Evolutionary conservation across 768 basidiomycete species (phyloP).

Genomic region (Sistotremastrum suecicum): DNA sequence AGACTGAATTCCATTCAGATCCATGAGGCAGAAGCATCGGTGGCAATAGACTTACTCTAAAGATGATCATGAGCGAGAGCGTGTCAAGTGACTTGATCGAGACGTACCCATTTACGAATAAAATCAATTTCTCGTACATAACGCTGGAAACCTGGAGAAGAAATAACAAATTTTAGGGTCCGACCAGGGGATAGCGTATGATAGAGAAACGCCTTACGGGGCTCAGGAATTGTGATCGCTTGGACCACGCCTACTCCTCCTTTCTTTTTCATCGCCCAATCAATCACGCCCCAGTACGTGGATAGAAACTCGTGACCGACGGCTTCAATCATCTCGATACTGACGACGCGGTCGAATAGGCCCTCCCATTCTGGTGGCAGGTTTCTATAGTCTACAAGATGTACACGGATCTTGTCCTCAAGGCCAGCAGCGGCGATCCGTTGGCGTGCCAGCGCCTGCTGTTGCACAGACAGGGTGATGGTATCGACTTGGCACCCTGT

Average conservation of each 20-base stretch:
- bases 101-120: conserved; percentile 60
- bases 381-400: conserved; percentile 62
- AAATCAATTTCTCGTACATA: conserved; percentile 54
- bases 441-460: conserved; percentile 41
- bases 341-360: conserved; percentile 54
- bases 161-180: neutral
- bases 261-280: conserved; percentile 49
- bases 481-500: conserved; percentile 51
- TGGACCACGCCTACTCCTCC: conserved; percentile 56
- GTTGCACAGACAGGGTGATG: conserved; percentile 55
- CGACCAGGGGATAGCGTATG: conserved; percentile 1
- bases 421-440: conserved; percentile 38
- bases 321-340: conserved; percentile 68
- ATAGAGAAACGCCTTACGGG: conserved; percentile 28
- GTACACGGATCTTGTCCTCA: conserved; percentile 40
- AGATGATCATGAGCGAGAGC: neutral
- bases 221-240: conserved; percentile 64
- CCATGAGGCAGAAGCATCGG: neutral
- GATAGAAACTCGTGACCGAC: conserved; percentile 55
- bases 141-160: conserved; percentile 33
- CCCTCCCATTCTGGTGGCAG: conserved; percentile 52
- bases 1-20: conserved; percentile 26
- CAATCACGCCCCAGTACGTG: conserved; percentile 48
- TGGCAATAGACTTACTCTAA: conserved; percentile 2
- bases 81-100: neutral